A percentile compares a stretch with the other conserved stretches of the same genome.
Evolutionary conservation across 352 stramenopile species (phyloP).

Genomic region (Phytophthora syringae): DNA sequence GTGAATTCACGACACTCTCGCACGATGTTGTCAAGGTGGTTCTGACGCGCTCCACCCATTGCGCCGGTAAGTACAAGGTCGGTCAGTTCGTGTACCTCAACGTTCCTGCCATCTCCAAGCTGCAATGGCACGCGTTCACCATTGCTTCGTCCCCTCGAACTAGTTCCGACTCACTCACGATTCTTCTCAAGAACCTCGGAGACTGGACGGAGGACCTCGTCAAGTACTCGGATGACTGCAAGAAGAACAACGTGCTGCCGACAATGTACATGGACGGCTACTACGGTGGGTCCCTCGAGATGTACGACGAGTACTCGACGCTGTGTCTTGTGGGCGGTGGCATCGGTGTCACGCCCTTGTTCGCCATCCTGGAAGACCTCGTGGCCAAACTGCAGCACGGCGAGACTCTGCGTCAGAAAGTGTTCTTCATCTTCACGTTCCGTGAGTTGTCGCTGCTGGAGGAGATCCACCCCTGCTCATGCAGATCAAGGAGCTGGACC

Average conservation of each 20-base stretch:
- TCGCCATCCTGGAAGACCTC: slow-evolving; percentile 65
- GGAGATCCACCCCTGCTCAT: slow-evolving; percentile 49
- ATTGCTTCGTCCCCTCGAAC: slow-evolving; percentile 54
- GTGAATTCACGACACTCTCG: slow-evolving; percentile 35
- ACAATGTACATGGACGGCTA: slow-evolving; percentile 62
- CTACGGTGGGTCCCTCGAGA: slow-evolving; percentile 53
- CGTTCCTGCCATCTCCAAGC: slow-evolving; percentile 56
- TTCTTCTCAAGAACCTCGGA: slow-evolving; percentile 57
- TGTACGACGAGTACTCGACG: slow-evolving; percentile 50
- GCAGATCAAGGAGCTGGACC: slow-evolving; percentile 40
- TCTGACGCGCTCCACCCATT: slow-evolving; percentile 33
- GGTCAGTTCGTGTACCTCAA: slow-evolving; percentile 70
- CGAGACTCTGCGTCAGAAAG: slow-evolving; percentile 22
- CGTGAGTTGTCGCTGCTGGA: slow-evolving; percentile 47
- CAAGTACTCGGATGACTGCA: slow-evolving; percentile 39
- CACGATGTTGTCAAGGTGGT: slow-evolving; percentile 57
- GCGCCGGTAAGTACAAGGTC: slow-evolving; percentile 40
- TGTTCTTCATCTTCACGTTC: slow-evolving; percentile 50
- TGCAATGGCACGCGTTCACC: slow-evolving; percentile 71
- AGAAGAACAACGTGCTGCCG: slow-evolving; percentile 25
- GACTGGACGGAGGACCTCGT: slow-evolving; percentile 59
- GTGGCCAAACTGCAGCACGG: slow-evolving; percentile 23
- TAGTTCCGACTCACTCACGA: slow-evolving; percentile 42
- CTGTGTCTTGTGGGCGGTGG: slow-evolving; percentile 56
- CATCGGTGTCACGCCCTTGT: slow-evolving; percentile 59